Conservation (phyloP, 2,329 filamentous ascomycete genomes). For the Colletotrichum limetticola region DNA sequence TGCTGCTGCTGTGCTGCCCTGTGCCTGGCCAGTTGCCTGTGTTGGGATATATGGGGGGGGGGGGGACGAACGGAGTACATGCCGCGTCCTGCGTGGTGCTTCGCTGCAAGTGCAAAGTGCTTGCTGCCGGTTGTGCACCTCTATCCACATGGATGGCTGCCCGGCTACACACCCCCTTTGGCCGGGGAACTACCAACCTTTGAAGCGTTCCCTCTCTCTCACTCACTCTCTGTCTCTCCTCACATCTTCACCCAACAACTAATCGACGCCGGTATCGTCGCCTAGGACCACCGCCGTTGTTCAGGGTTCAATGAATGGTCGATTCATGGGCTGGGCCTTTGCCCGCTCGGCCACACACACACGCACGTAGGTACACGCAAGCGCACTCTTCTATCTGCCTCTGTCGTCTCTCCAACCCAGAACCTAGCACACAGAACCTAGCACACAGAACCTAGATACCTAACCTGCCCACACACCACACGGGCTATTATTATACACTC, state of each 20-base stretch:
- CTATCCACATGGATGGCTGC: constrained; percentile 24
- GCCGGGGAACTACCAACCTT: constrained; percentile 20
- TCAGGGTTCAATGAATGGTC: not conserved
- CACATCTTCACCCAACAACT: constrained; percentile 6
- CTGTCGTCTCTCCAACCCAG: not conserved
- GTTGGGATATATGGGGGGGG: not conserved
- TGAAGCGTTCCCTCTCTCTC: not conserved
- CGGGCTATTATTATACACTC: constrained; percentile 33
- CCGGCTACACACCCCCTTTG: constrained; percentile 19
- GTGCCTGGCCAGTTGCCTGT: constrained; percentile 30
- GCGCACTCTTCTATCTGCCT: not conserved
- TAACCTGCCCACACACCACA: constrained; percentile 10
- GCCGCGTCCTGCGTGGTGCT: constrained; percentile 12
- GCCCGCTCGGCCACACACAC: constrained; percentile 23
- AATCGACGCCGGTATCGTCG: constrained; percentile 7
- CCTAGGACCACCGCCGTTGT: not conserved
- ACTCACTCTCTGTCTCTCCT: no score
- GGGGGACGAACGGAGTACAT: not conserved
- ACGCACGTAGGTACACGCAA: not conserved
- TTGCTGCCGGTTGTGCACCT: constrained; percentile 23
- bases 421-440: not conserved
- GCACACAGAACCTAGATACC: not conserved
- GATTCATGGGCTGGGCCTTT: constrained; percentile 16
- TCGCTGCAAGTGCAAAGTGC: constrained; percentile 31
- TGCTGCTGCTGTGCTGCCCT: constrained; percentile 24